Base-by-base conservation (phyloP, 495 filamentous ascomycete species). In the Tetracladium marchalianum region DNA sequence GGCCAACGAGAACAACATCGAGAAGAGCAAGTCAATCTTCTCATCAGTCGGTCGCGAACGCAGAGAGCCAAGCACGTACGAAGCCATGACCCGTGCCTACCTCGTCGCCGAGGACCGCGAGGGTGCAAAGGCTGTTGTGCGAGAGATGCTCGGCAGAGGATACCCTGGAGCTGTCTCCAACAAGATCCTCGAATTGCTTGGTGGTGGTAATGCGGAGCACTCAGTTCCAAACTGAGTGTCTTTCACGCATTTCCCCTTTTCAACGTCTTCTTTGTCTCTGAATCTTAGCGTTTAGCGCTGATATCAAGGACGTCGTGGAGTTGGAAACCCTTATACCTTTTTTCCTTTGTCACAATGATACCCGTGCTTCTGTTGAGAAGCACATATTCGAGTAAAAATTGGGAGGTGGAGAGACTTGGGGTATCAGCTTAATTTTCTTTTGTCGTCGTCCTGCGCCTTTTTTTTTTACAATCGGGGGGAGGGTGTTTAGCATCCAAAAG, bases 51-150 rank as follows among this genome's bases (percentile, higher is more conserved):
- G 79, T 31, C 72, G 71, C 19, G 72, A 78, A 27, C 86, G 83
- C 68, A 78, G 92, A 22, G 92, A 98, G 66, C 92, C 92, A 6
- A 95, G 87, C 66, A 98, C 92, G n/a, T 98, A 98, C 60, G 92
- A 98, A 67, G 90, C 90, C 32, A 98, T 98, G 93, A 95, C 88
- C 15, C 77, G 93, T 17, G 93, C 93, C 0, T 96, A 83, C 69
- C 73, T 97, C 40, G 75, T 84, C 2, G 84, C 83, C 0, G 83
- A 93, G 53, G 83, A 95, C 51, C 78, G 83, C 22, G 72, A 78
- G 31, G 69, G 68, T 27, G 92, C 92, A 34, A 77, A 84, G 60
- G 61, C 42, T 22, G 82, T 93, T 24, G 93, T 95, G 34, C 73
- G 82, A 45, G 92, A 98, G 73, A 96, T 95, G 81, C 72, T 93